These are phyloP conservation scores for Boletus rubroflammeus DNA, from an alignment of 768 basidiomycete species.

Conservation along the genomic window DNA sequence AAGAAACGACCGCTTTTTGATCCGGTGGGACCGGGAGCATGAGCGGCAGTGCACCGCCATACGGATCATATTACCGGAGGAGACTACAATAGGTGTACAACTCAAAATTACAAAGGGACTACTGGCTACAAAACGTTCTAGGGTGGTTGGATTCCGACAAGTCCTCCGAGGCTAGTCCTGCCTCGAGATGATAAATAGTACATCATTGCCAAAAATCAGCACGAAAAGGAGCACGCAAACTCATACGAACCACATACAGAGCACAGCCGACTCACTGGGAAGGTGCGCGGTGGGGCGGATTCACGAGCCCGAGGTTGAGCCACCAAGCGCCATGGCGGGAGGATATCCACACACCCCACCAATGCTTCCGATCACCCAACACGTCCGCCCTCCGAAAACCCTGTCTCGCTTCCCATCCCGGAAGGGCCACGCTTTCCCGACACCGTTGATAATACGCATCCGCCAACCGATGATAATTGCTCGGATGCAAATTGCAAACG, in stretches of 20 bases:
- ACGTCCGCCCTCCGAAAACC: slow-evolving; percentile 50
- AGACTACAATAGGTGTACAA: slow-evolving; percentile 1
- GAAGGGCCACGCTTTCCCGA: slow-evolving; percentile 37
- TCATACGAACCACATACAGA: not conserved
- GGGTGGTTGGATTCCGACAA: not conserved
- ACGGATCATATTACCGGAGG: not conserved
- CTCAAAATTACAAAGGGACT: not conserved
- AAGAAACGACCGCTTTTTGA: not conserved
- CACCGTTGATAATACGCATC: slow-evolving; percentile 36
- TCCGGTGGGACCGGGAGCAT: not conserved
- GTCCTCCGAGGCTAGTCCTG: not conserved
- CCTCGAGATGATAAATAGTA: not conserved
- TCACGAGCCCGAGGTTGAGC: slow-evolving; percentile 43
- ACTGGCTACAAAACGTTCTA: slow-evolving; percentile 18
- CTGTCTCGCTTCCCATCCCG: slow-evolving; percentile 35
- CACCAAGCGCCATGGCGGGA: slow-evolving; percentile 39
- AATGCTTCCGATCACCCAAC: slow-evolving; percentile 43
- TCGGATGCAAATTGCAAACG: slow-evolving; percentile 15
- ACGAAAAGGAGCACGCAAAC: not conserved
- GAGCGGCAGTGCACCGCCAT: not conserved
- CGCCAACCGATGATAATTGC: slow-evolving; percentile 19
- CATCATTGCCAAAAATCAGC: not conserved
- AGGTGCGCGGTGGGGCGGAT: slow-evolving; percentile 12
- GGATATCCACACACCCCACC: slow-evolving; percentile 40
- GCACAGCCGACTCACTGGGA: not conserved